Base-by-base conservation (phyloP, 2,329 filamentous ascomycete genomes). In the Trichoderma sp. region DNA sequence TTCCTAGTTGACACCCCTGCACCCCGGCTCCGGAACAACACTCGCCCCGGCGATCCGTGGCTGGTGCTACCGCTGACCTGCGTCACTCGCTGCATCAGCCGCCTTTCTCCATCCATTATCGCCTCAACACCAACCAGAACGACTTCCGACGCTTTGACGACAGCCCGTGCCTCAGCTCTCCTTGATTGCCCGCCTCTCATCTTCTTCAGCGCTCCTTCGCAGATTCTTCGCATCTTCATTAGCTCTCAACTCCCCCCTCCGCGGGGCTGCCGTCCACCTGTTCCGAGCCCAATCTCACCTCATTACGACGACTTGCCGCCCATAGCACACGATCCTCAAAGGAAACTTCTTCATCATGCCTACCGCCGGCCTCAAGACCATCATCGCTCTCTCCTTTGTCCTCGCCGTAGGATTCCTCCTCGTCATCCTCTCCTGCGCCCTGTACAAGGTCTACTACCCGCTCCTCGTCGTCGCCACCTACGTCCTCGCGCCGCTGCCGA, bases 391-490 rank as follows among this genome's bases (percentile, higher is more conserved):
- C 77, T 98, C 96, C 81, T 99, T 99, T 85, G 96, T 99, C 81
- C 94, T 99, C 76, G 96, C 96, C 77, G 96, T 99, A 79, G 96
- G 96, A 78, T 99, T 99, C 86, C 93, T 99, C 78, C 94, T 99
- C 77, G 96, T 98, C 77, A 99, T 99, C 83, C 93, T 99, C 78
- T 98, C 95, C 74, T 97, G 95, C 81, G 96, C 96, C 65, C 90
- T 99, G 76, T 99, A 92, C 89, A 89, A 95, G 81, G 93, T 94
- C 83, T 99, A 97, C 89, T 93, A 96, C 78, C 94, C 96, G 71
- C 90, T 99, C 75, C 90, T 98, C 75, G 96, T 99, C 77, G 96
- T 99, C 74, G 95, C 91, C 77, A 98, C 95, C 77, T 99, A 98
- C 85, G 90, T 98, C 75, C 82, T 98, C 78, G 96, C 96, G 71